A percentile compares a stretch with the other conserved stretches of the same genome.
Conservation (phyloP, 768 basidiomycete genomes). For the Mycena rebaudengoi region DNA sequence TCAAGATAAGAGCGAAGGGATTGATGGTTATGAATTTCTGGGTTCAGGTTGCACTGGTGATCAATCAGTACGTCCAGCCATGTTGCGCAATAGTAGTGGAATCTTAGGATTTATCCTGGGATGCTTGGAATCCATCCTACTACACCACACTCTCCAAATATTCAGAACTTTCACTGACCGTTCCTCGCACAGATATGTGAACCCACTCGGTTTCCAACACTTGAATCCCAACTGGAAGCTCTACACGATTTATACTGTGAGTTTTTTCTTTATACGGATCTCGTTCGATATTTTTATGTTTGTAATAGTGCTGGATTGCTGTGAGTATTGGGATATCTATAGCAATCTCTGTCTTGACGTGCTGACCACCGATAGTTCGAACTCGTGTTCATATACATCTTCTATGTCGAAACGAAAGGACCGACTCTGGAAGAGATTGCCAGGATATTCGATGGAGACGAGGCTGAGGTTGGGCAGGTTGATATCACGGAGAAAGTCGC, state of each 20-base stretch:
- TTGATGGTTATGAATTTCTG: constrained; percentile 63
- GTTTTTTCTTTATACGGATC: background rate
- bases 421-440: constrained; percentile 65
- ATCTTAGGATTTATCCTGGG: constrained; percentile 5
- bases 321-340: constrained; percentile 6
- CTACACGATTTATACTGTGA: constrained; percentile 45
- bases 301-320: constrained; percentile 59
- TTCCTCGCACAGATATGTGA: constrained; percentile 31
- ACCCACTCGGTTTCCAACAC: constrained; percentile 60
- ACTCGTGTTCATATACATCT: constrained; percentile 54
- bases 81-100: background rate
- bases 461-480: constrained; percentile 31
- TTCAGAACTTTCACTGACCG: constrained; percentile 13
- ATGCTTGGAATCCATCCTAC: background rate
- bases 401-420: constrained; percentile 58
- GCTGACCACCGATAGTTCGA: constrained; percentile 40
- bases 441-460: constrained; percentile 62
- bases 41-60: constrained; percentile 64
- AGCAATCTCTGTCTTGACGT: constrained; percentile 7
- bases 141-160: constrained; percentile 5
- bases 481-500: constrained; percentile 7
- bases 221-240: constrained; percentile 58
- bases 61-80: constrained; percentile 61
- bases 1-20: constrained; percentile 65
- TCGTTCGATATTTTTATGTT: background rate